Conservation (phyloP, 2,329 filamentous ascomycete species). For the Thermoascus crustaceus region DNA sequence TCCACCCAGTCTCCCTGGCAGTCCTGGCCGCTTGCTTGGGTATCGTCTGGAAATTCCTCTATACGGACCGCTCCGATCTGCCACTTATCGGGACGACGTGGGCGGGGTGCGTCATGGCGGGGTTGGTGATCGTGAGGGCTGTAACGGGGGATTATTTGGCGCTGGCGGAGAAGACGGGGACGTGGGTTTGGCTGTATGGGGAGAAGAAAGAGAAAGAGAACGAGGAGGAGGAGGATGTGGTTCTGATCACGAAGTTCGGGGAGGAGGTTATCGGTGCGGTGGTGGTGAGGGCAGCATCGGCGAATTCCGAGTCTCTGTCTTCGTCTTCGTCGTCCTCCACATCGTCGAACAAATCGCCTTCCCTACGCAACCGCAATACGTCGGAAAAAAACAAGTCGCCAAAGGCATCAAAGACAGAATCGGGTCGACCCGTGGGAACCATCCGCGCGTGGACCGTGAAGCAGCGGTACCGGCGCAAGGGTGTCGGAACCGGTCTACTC, state of each 20-base stretch:
- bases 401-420: constrained; percentile 5
- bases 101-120: constrained; percentile 55
- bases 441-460: constrained; percentile 78
- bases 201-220: constrained; percentile 23
- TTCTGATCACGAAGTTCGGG: constrained; percentile 54
- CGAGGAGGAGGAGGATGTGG: constrained; percentile 43
- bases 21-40: constrained; percentile 25
- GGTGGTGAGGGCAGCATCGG: constrained; percentile 41
- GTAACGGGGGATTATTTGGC: constrained; percentile 54
- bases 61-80: constrained; percentile 36
- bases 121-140: constrained; percentile 54
- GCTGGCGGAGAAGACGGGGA: constrained; percentile 51
- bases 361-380: too few species aligned
- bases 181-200: constrained; percentile 54
- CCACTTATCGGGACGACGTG: constrained; percentile 51
- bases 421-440: constrained; percentile 29
- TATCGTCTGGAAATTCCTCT: neutral
- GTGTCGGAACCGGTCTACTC: constrained; percentile 64
- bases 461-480: constrained; percentile 59
- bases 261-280: constrained; percentile 62
- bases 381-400: neutral
- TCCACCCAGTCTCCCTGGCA: constrained; percentile 47
- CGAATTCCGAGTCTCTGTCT: constrained; percentile 6
- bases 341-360: too few species aligned
- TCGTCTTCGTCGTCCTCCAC: constrained; percentile 7